Conservation (phyloP, 495 filamentous ascomycete genomes). For the Daldinia childiae region DNA sequence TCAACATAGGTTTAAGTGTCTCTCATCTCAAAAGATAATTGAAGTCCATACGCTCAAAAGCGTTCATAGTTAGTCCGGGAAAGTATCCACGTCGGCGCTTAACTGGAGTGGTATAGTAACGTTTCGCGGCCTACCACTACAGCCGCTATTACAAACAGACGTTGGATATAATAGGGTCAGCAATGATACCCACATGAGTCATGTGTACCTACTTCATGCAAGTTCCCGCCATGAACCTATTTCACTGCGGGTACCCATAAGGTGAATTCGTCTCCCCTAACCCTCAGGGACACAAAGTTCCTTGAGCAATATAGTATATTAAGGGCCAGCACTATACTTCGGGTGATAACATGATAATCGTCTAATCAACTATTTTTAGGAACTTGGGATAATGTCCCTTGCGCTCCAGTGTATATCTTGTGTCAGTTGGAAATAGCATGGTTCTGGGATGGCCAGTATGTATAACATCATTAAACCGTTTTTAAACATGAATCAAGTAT, state of each 20-base stretch:
- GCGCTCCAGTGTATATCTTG: background rate
- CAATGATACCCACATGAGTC: background rate
- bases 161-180: background rate
- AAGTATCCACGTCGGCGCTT: background rate
- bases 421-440: background rate
- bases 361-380: background rate
- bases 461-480: background rate
- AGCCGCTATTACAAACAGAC: background rate
- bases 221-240: background rate
- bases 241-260: constrained; percentile 1
- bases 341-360: background rate
- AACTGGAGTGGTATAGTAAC: background rate
- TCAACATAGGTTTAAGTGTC: background rate
- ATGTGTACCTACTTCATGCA: constrained; percentile 2
- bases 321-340: background rate
- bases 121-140: background rate
- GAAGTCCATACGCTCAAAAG: background rate
- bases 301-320: background rate
- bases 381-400: background rate
- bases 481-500: background rate
- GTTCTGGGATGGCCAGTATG: background rate
- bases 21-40: background rate
- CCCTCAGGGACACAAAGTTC: background rate
- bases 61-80: background rate
- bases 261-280: background rate